phyloP scores from a whole-genome alignment of 306 rosid species.

The Medicago lupulina region DNA sequence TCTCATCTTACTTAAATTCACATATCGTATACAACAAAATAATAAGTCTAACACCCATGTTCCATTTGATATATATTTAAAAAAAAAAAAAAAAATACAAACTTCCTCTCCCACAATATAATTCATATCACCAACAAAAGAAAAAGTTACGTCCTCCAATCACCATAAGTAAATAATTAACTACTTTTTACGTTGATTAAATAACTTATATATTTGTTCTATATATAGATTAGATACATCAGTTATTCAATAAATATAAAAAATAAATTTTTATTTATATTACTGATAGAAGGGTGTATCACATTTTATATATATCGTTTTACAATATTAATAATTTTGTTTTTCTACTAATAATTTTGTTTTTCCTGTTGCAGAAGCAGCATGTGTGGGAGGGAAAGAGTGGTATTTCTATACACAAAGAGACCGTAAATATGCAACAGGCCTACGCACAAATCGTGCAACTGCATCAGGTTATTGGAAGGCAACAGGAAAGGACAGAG shows the following conservation, averaged over 20 bases:
- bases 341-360: too few species aligned
- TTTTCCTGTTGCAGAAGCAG: constrained; percentile 68
- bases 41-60: background rate
- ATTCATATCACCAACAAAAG: too few species aligned
- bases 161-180: too few species aligned
- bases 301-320: too few species aligned
- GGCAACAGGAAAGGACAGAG: constrained; percentile 91
- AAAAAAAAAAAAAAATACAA: too few species aligned
- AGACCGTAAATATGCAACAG: constrained; percentile 88
- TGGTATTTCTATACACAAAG: constrained; percentile 91
- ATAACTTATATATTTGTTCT: too few species aligned
- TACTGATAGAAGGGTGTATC: too few species aligned
- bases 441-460: constrained; percentile 87
- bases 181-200: too few species aligned
- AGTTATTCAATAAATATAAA: too few species aligned
- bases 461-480: constrained; percentile 94
- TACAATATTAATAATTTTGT: background rate
- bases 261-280: too few species aligned
- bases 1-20: constrained; percentile 22
- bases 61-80: background rate
- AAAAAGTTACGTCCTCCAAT: too few species aligned
- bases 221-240: too few species aligned
- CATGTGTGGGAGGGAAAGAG: constrained; percentile 93
- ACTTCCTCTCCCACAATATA: background rate
- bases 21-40: background rate